Percentiles rank a stretch among this genome's conserved stretches.
Evolutionary conservation across 805 yeast genomes (phyloP).

Genomic region (Scheffersomyces ergatensis): DNA sequence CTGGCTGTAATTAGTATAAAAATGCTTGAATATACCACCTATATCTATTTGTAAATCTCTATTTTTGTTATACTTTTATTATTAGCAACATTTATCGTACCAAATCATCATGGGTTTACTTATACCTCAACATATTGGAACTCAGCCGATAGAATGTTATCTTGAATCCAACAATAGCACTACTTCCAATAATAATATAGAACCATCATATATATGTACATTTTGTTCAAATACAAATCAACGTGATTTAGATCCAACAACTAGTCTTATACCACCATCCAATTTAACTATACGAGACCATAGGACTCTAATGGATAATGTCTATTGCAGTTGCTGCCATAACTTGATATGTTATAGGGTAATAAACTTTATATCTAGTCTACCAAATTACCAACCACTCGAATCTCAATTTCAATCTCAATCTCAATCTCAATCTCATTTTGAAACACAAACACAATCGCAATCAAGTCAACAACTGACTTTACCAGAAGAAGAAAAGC

Average conservation of each 20-base stretch:
- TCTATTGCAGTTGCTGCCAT: constrained; percentile 10
- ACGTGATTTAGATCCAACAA: neutral
- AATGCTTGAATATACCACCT: too few species aligned
- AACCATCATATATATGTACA: too few species aligned
- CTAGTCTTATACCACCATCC: constrained; percentile 4
- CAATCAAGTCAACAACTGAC: constrained; percentile 1
- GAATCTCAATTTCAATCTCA: neutral
- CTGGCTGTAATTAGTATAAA: too few species aligned
- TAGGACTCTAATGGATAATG: constrained; percentile 4
- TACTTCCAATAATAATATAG: too few species aligned
- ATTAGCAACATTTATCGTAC: too few species aligned
- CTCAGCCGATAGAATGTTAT: neutral
- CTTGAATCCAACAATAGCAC: too few species aligned
- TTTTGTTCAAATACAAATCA: too few species aligned
- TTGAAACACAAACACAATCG: too few species aligned
- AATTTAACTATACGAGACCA: constrained; percentile 2
- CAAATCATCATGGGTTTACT: neutral
- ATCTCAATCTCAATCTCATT: neutral
- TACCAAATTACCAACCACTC: constrained; percentile 2
- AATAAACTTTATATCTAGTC: constrained; percentile 2
- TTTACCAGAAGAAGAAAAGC: neutral
- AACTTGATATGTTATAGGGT: constrained; percentile 13
- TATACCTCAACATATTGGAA: neutral
- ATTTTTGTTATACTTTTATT: too few species aligned
- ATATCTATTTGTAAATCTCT: too few species aligned